phyloP scores from a whole-genome alignment of 2,329 filamentous ascomycete species.

The Cladophialophora psammophila region DNA sequence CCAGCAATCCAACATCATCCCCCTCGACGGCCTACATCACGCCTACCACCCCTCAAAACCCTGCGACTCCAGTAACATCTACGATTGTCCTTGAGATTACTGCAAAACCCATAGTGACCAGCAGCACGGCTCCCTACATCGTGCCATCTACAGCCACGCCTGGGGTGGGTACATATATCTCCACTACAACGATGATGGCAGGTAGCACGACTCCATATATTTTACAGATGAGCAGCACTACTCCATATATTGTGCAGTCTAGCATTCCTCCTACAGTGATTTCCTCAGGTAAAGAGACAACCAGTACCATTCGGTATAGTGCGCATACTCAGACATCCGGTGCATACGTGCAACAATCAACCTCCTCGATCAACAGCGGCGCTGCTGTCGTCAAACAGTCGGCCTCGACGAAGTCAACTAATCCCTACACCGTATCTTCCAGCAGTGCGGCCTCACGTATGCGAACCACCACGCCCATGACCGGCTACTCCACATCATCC shows the following conservation, averaged over 20 bases:
- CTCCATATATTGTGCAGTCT: neutral
- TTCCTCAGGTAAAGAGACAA: neutral
- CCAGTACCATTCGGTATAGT: neutral
- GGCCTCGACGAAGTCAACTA: neutral
- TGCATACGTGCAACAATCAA: neutral
- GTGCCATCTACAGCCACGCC: neutral
- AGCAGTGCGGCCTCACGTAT: neutral
- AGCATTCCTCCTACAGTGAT: neutral
- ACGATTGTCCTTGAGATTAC: neutral
- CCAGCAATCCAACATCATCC: neutral
- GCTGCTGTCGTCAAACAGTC: too few relatives aligned
- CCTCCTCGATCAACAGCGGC: too few relatives aligned
- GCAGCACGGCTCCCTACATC: neutral
- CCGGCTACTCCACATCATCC: neutral
- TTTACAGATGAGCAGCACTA: neutral
- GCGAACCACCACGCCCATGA: neutral
- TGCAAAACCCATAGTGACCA: neutral
- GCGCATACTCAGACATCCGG: neutral
- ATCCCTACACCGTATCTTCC: neutral
- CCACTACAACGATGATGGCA: neutral
- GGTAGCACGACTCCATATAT: constrained; percentile 1
- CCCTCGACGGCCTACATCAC: neutral
- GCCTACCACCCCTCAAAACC: neutral
- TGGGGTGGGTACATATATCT: neutral
- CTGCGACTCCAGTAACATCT: neutral